phyloP scores from a whole-genome alignment of 257 asterid species.

The Solanum ossicruentum region DNA sequence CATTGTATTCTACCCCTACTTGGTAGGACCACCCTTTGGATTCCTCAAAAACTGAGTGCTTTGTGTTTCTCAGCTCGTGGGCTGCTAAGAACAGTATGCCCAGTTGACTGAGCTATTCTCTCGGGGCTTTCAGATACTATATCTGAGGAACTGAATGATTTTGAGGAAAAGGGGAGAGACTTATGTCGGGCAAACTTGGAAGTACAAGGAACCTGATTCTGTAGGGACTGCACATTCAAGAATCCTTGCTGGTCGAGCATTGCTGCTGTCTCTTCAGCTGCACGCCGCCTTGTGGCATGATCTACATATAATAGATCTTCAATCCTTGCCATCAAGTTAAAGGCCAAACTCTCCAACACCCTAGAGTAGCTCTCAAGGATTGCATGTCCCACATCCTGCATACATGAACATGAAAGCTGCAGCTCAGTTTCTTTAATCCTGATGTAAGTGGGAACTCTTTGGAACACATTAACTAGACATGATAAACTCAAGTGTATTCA shows the following conservation, averaged over 20 bases:
- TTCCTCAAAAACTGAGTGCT: background rate
- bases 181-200: conserved; percentile 32
- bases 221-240: conserved; percentile 15
- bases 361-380: conserved; percentile 95
- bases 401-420: background rate
- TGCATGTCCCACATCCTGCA: conserved; percentile 90
- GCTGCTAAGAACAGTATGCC: background rate
- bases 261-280: conserved; percentile 33
- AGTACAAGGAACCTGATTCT: conserved; percentile 23
- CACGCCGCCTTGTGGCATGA: conserved; percentile 67
- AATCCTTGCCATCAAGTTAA: conserved; percentile 65
- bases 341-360: conserved; percentile 84
- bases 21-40: background rate
- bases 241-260: conserved; percentile 19
- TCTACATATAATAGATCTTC: conserved; percentile 79
- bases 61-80: background rate
- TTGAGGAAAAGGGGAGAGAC: conserved; percentile 22
- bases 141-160: conserved; percentile 26
- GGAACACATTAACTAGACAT: background rate
- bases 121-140: conserved; percentile 22
- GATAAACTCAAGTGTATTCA: background rate
- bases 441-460: background rate
- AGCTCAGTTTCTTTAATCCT: background rate
- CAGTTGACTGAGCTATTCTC: conserved; percentile 2
- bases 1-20: background rate